phyloP scores from a whole-genome alignment of 2,329 filamentous ascomycete species.

The Neonectria sp. region DNA sequence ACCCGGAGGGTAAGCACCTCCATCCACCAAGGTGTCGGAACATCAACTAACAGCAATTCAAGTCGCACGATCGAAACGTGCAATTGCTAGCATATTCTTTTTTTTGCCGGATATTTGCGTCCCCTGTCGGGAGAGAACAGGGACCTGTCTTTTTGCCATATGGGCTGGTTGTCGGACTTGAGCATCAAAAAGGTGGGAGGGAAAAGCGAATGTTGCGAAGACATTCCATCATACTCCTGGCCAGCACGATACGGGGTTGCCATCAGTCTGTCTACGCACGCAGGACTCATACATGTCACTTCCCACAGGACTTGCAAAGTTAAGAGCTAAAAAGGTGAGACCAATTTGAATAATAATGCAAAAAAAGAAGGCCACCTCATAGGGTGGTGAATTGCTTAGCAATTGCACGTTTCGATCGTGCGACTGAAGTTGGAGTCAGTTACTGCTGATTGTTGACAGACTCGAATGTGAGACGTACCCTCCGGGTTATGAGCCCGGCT shows the following conservation, averaged over 20 bases:
- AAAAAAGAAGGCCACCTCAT: background rate
- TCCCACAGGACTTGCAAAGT: background rate
- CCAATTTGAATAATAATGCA: background rate
- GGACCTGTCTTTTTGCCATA: background rate
- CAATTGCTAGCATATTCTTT: conserved; percentile 47
- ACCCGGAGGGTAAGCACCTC: conserved; percentile 36
- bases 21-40: background rate
- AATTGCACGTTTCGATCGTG: conserved; percentile 33
- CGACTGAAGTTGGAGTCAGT: conserved; percentile 15
- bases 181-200: background rate
- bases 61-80: conserved; percentile 40
- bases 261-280: background rate
- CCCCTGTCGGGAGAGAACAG: background rate
- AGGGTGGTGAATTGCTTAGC: conserved; percentile 1
- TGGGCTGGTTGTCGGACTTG: background rate
- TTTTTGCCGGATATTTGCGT: conserved; percentile 1
- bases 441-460: background rate
- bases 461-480: conserved; percentile 18
- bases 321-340: background rate
- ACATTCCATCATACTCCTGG: background rate
- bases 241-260: background rate
- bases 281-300: background rate
- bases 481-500: conserved; percentile 33
- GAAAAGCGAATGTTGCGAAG: background rate
- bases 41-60: background rate